Conservation (phyloP, 202 grass and related monocot genomes). For the Bolboschoenoplectus hybrid region DNA sequence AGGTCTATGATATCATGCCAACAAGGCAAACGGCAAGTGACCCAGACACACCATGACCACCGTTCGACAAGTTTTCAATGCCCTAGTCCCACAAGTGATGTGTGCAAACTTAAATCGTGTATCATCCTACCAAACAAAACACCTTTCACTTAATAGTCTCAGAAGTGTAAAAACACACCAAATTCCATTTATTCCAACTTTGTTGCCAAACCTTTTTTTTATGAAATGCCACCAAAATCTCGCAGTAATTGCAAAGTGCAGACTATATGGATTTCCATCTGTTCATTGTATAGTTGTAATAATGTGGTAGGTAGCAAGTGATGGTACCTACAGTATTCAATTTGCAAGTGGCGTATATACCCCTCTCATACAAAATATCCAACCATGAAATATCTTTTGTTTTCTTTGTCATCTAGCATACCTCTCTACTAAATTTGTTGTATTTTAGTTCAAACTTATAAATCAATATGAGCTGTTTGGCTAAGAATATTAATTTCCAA, state of each 20-base stretch:
- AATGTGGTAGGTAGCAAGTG: conserved; percentile 10
- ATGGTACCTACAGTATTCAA: not conserved
- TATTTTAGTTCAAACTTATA: conserved; percentile 4
- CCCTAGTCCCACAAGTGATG: not conserved
- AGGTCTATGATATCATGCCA: not conserved
- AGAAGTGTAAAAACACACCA: not conserved
- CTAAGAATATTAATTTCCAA: conserved; percentile 1
- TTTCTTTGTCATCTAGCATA: not conserved
- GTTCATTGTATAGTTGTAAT: not conserved
- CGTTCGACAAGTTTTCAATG: not conserved
- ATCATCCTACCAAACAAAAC: not conserved
- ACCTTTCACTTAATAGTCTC: not conserved
- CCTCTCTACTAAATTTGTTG: not conserved
- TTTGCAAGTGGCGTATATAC: not conserved
- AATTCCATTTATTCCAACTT: conserved; percentile 1
- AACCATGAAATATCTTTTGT: not conserved
- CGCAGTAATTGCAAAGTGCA: conserved; percentile 14
- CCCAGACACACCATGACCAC: not conserved
- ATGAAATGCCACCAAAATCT: conserved; percentile 4
- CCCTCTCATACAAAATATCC: not conserved
- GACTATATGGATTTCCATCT: not conserved
- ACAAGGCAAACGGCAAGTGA: not conserved
- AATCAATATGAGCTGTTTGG: not conserved
- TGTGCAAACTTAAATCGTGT: not conserved
- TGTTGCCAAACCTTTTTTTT: not conserved